These are phyloP conservation scores for Calonectria hongkongensis DNA, from an alignment of 2,329 filamentous ascomycete genomes.

Conservation along the genomic window DNA sequence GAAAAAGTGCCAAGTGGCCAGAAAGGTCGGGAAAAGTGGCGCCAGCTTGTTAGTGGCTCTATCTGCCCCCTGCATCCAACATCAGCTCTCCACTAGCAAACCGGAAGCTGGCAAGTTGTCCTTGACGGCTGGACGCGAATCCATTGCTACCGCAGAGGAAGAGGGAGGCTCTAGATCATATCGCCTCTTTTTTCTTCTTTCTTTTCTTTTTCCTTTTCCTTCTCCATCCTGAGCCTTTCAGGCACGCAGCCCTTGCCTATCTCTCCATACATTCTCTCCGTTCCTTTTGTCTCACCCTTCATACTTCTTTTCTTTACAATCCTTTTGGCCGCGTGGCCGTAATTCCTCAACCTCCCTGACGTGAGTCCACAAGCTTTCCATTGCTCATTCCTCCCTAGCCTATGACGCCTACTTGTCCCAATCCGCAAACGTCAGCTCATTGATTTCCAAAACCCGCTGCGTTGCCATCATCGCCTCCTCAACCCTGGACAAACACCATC, in stretches of 20 bases:
- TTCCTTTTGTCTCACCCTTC: conserved; percentile 49
- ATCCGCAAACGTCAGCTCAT: conserved; percentile 28
- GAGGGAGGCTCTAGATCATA: conserved; percentile 38
- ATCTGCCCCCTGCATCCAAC: conserved; percentile 51
- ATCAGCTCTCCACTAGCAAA: conserved; percentile 40
- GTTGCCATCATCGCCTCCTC: background rate
- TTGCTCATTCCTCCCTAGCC: conserved; percentile 17
- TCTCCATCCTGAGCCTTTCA: conserved; percentile 36
- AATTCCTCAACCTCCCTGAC: conserved; percentile 47
- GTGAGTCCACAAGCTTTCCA: conserved; percentile 46
- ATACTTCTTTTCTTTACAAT: conserved; percentile 42
- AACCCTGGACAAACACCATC: background rate
- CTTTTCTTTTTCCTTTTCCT: conserved; percentile 31
- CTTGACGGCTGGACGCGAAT: conserved; percentile 49
- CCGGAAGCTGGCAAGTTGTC: conserved; percentile 53
- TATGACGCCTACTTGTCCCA: conserved; percentile 33
- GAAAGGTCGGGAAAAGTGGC: conserved; percentile 45
- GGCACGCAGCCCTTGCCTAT: conserved; percentile 48
- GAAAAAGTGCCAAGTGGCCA: conserved; percentile 49
- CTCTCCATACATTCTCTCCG: conserved; percentile 46
- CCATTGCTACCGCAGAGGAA: conserved; percentile 50
- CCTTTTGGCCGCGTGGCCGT: conserved; percentile 39
- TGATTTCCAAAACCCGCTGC: conserved; percentile 10
- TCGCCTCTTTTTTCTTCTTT: conserved; percentile 41
- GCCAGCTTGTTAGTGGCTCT: conserved; percentile 32